Evolutionary conservation across 768 basidiomycete genomes (phyloP), one percentile per base, ranked within the genome.

Genomic region (Bullera alba): DNA sequence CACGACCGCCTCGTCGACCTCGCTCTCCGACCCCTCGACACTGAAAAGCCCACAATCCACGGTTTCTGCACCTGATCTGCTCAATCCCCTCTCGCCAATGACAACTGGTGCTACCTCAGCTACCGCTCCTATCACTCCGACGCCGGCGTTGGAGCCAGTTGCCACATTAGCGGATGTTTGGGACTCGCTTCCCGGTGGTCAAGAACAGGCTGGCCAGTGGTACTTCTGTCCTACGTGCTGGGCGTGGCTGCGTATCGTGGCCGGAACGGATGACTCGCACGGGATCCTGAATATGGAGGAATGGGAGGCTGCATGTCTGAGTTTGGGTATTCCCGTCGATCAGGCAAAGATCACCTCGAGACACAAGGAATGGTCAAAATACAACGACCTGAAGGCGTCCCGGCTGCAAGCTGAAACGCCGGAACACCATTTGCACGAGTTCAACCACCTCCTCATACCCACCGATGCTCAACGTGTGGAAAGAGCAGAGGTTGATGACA

Each of bases 151-250:
- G 16, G 49, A 48, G 4, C 42, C 37, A 12, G 54, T 57, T 14
- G 54, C 37, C 12, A 54, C 59, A 4, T 10, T 50, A 5, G 46
- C 47, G 12, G 65, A 67, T 28, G 62, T 67, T 16, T 59, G 53
- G 56, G 65, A 54, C 17, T 59, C 65, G 4, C 46, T 54, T 25
- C 65, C 65, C 16, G 65, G 65, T 22, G 52, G 54, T 19, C 17
- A 36, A 22, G 26, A 51, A 16, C 26, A 37, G 21, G 53, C 54
- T 46, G 23, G 42, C 2, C 50, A 65, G 14, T 68, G 58, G 58
- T 68, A 60, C 39, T 68, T 68, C 46, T 68, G 66, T 38, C 32
- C 51, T 17, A 54, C 51, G 0, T 68, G 66, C 34, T 63, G 66
- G 63, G 60, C 49, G 4, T 68, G 66, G 66, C 27, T 67, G 2